phyloP scores from a whole-genome alignment of 495 filamentous ascomycete species.

The Penicillium psychrofluorescens region DNA sequence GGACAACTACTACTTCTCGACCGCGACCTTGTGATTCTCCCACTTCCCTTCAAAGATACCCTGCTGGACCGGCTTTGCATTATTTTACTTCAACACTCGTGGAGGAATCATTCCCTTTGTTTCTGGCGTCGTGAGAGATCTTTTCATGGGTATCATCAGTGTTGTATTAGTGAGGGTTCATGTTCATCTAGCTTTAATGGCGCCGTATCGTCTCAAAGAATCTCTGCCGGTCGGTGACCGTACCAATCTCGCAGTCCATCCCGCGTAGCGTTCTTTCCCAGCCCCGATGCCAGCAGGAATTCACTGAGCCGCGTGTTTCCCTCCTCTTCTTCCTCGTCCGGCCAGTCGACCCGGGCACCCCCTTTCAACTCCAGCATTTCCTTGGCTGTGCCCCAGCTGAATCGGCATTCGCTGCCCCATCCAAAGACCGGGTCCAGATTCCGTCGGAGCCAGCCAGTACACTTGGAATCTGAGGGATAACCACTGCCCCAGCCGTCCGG shows the following conservation, averaged over 20 bases:
- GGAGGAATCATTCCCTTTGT: constrained; percentile 6
- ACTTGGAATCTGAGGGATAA: constrained; percentile 84
- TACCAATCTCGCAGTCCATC: constrained; percentile 36
- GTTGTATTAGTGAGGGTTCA: constrained; percentile 5
- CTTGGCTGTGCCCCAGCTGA: constrained; percentile 92
- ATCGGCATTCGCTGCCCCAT: constrained; percentile 87
- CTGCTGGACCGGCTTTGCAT: neutral
- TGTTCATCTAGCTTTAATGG: constrained; percentile 10
- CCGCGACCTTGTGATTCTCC: constrained; percentile 50
- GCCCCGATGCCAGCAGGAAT: constrained; percentile 47
- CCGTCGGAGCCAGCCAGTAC: constrained; percentile 68
- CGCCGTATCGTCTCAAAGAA: constrained; percentile 16
- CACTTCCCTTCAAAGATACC: constrained; percentile 16
- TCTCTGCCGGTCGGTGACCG: constrained; percentile 27
- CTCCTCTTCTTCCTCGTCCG: constrained; percentile 58
- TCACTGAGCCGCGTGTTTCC: constrained; percentile 57
- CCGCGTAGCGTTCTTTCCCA: constrained; percentile 14
- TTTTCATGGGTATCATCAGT: constrained; percentile 19
- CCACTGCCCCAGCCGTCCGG: constrained; percentile 72
- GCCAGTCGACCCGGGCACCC: constrained; percentile 75
- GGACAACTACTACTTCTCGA: constrained; percentile 94
- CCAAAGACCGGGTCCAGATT: constrained; percentile 94
- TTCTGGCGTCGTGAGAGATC: neutral
- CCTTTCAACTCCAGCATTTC: constrained; percentile 73
- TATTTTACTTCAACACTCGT: neutral